Percentiles rank a stretch among this genome's conserved stretches.
These are phyloP conservation scores for Curvularia eragrostidis DNA, from an alignment of 2,329 filamentous ascomycete genomes.

Conservation along the genomic window DNA sequence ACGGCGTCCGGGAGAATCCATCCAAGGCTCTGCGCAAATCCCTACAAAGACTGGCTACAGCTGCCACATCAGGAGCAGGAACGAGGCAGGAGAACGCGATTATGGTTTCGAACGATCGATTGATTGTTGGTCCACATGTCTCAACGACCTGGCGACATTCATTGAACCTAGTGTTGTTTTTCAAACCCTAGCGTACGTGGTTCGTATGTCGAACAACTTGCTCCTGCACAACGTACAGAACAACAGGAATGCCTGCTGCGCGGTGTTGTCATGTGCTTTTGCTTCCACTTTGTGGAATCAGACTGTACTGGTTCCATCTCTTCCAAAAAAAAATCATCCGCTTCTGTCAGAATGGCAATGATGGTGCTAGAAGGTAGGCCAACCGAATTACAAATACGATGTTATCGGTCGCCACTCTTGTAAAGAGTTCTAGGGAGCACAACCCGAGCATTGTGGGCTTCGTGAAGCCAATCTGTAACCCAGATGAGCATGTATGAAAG, in stretches of 20 bases:
- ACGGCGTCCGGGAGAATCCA: background rate
- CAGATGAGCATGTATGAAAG: background rate
- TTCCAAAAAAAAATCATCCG: background rate
- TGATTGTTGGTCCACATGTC: background rate
- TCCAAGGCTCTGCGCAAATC: background rate
- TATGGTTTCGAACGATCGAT: background rate
- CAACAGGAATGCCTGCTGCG: background rate
- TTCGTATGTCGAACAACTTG: background rate
- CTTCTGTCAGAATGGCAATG: background rate
- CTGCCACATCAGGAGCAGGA: background rate
- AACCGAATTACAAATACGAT: background rate
- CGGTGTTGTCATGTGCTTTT: background rate
- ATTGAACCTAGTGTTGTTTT: background rate
- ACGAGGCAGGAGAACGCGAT: background rate
- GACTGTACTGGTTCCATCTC: background rate
- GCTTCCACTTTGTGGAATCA: background rate
- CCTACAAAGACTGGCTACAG: background rate
- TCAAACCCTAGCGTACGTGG: background rate
- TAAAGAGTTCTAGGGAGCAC: background rate
- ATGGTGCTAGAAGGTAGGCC: background rate
- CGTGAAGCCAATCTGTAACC: background rate
- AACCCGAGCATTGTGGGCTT: background rate
- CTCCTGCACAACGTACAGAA: background rate
- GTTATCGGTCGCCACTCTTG: background rate
- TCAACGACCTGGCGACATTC: background rate